Base-by-base conservation (phyloP, 2,329 filamentous ascomycete genomes). In the Cladophialophora psammophila region DNA sequence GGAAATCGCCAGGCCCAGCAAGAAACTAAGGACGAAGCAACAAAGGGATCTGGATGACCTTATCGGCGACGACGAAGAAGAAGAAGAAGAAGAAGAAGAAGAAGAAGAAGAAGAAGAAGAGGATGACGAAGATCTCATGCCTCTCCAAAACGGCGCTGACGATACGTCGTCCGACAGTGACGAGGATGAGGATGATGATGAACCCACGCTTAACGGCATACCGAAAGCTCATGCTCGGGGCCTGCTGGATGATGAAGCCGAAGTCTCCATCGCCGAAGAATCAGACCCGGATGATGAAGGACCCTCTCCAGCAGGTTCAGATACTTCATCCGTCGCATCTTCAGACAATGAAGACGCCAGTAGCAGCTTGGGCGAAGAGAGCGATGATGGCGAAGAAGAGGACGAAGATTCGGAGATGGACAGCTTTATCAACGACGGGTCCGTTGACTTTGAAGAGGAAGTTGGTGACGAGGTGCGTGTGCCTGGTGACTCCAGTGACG, bases 91-190 rank as follows among this genome's bases (percentile, higher is more conserved):
- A 3, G 64, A 65, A 8, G 61, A 66, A n/a, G 64, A 66, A 53
- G 62, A 64, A 3, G 64, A 66, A 53, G 62, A 64, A 3, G 64
- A 66, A 53, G 62, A 64, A 3, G 64, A 62, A 4, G 40, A 58
- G 15, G 56, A 64, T 18, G 67, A 67, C 3, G 64, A 65, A 8
- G 61, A 66, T 31, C 20, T 15, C 18, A 60, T 32, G 45, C 66
- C 36, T 20, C 66, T 67, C 1, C 78, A 77, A 34, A 81, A 82
- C 40, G 80, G 78, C 18, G 64, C 42, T 9, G 36, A 55, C 1
- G 80, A 81, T 13, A 78, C 78, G 13, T 78, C 78, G 13, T 84
- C 85, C 65, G 84, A 86, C 38, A 83, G 86, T 45, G 77, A 80
- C 4, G 75, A 72, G 0, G 73, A 76, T 10, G 83, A 82, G 10